These are phyloP conservation scores for Backusella westeae DNA, from an alignment of 192 early-diverging fungal genomes.

Conservation along the genomic window DNA sequence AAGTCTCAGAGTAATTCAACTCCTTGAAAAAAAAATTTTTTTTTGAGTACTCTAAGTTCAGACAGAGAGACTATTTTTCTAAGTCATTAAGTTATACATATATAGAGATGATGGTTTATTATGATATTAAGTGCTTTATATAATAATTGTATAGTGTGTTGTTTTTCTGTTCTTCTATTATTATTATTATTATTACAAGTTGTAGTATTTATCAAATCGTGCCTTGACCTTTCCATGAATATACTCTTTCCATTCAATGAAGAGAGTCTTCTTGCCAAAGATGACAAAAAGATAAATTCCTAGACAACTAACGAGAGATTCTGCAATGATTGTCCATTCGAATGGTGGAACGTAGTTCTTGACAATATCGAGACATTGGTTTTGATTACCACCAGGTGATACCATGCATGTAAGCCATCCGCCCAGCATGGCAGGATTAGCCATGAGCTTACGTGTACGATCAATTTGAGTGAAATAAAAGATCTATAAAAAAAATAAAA, in stretches of 20 bases:
- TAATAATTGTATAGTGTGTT: not conserved
- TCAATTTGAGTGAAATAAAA: conserved; percentile 43
- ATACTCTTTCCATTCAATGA: conserved; percentile 44
- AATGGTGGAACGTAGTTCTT: conserved; percentile 38
- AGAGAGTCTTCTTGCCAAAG: conserved; percentile 41
- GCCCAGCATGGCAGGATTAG: conserved; percentile 7
- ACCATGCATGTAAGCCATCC: conserved; percentile 40
- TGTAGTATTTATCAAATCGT: not conserved
- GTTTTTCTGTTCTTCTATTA: not conserved
- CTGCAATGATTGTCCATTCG: conserved; percentile 41
- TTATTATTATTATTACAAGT: not conserved
- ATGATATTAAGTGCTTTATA: not conserved
- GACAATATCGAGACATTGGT: conserved; percentile 32
- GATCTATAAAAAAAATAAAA: not conserved
- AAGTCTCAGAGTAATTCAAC: not conserved
- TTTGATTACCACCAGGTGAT: conserved; percentile 20
- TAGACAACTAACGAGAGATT: conserved; percentile 38
- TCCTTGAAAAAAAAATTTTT: not conserved
- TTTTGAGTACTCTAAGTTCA: not conserved
- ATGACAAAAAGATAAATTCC: conserved; percentile 44
- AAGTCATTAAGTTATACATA: not conserved
- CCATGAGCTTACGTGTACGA: conserved; percentile 17
- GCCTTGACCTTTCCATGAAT: not conserved
- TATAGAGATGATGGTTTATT: not conserved
- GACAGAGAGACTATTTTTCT: not conserved